Evolutionary conservation across 495 filamentous ascomycete genomes (phyloP), one percentile per base, ranked within the genome.

Genomic region (Talaromyces borbonicus): DNA sequence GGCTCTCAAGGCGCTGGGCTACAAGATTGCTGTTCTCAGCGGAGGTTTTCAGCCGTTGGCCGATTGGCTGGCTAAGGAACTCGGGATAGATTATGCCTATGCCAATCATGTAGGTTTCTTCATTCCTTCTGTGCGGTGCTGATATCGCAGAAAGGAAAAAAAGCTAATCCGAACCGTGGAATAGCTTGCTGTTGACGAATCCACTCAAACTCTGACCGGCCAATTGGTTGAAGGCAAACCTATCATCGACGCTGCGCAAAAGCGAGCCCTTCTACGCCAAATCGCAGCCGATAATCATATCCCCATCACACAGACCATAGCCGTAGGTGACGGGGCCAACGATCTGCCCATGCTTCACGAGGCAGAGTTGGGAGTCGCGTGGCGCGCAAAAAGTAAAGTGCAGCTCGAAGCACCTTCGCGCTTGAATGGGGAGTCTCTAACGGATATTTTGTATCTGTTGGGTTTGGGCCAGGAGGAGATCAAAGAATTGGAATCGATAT

Each of bases 241-340:
- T 7, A 92, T 98, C 52, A 81, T 98, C 26, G 83, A 93, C 49
- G 84, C 82, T 14, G 75, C 81, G 55, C 76, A 81, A 47, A 98
- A 98, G 64, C 72, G 79, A 29, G 68, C 81, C 27, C 73, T 94
- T 7, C 73, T 97, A 26, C 64, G 81, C 1, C 74, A 84, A 57
- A 85, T 97, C 49, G 87, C 92, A 0, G 69, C 68, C 11, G 75
- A 84, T 43, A 80, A 93, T 54, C 71, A 69, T 19, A 80, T 94
- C 35, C 56, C 77, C 1, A 61, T 90, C 12, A 70, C 80, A n/a
- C 83, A 93, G 62, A 82, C 85, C 9, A 66, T 96, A 22, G 85
- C 87, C 8, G 82, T 96, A 1, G 92, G 92, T 9, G 92, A 98
- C 56, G 92, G 92, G 19, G 90, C 92, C 30, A 98, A 98, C 55